Conservation (phyloP, 352 stramenopile species). For the Globisporangium camurandrum region DNA sequence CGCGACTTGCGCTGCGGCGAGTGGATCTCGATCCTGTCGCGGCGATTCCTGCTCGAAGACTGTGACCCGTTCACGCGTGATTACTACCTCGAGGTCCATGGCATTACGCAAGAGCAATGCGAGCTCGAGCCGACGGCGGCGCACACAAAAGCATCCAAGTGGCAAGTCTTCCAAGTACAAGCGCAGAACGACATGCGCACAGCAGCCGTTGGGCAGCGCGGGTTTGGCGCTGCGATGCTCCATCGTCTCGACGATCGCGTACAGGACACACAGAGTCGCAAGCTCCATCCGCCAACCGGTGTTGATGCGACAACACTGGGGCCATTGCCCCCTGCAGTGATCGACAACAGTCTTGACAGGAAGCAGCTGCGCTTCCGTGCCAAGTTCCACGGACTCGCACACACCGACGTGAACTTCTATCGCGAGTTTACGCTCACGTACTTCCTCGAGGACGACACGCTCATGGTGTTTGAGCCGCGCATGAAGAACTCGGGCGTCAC, state of each 20-base stretch:
- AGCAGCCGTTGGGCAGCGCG: constrained; percentile 2
- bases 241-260: constrained; percentile 10
- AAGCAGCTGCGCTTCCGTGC: constrained; percentile 74
- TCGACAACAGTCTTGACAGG: constrained; percentile 26
- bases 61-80: constrained; percentile 88
- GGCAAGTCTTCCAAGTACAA: constrained; percentile 44
- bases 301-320: constrained; percentile 13
- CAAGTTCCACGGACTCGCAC: constrained; percentile 34
- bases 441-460: constrained; percentile 73
- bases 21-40: constrained; percentile 76
- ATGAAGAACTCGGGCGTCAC: constrained; percentile 59
- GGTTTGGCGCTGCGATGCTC: constrained; percentile 12
- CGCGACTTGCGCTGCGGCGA: constrained; percentile 81
- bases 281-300: background rate
- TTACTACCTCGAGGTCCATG: constrained; percentile 82
- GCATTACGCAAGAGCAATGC: constrained; percentile 71
- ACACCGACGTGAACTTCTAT: constrained; percentile 28
- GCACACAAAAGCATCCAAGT: constrained; percentile 24
- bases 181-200: background rate
- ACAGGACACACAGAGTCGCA: constrained; percentile 15
- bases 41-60: constrained; percentile 83
- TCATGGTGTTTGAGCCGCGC: constrained; percentile 66
- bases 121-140: constrained; percentile 12
- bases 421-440: constrained; percentile 75
- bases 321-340: constrained; percentile 24